phyloP scores from a whole-genome alignment of 2,329 filamentous ascomycete genomes.

The Lachnellula arida region DNA sequence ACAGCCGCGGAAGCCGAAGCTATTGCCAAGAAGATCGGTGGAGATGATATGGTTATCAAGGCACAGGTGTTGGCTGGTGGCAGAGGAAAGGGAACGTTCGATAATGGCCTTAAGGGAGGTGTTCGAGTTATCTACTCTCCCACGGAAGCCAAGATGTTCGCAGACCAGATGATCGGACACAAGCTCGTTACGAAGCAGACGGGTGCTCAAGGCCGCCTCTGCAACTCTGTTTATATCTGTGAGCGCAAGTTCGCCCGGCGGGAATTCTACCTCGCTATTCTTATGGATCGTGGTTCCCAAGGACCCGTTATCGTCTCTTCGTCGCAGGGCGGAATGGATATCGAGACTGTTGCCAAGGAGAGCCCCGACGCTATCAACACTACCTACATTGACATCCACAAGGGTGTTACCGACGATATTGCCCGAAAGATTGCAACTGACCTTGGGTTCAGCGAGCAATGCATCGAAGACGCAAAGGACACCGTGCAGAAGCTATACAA shows the following conservation, averaged over 20 bases:
- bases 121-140: conserved; percentile 99
- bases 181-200: conserved; percentile 99
- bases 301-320: conserved; percentile 94
- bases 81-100: conserved; percentile 94
- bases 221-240: conserved; percentile 97
- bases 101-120: conserved; percentile 98
- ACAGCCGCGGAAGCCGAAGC: conserved; percentile 82
- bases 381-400: conserved; percentile 88
- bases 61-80: conserved; percentile 97
- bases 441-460: conserved; percentile 97
- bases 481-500: conserved; percentile 99
- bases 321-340: conserved; percentile 98
- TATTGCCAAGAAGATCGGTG: conserved; percentile 85
- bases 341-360: conserved; percentile 97
- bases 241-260: conserved; percentile 99
- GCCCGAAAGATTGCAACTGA: conserved; percentile 83
- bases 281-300: conserved; percentile 94
- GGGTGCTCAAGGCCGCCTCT: conserved; percentile 85
- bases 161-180: conserved; percentile 98
- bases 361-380: conserved; percentile 93
- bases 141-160: conserved; percentile 93
- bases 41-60: conserved; percentile 99
- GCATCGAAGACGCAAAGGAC: conserved; percentile 89
- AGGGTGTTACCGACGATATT: conserved; percentile 92
- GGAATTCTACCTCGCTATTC: conserved; percentile 97